Percentiles rank a stretch among this genome's conserved stretches.
phyloP scores from a whole-genome alignment of 306 rosid species.

The Echinosophora koreensis region DNA sequence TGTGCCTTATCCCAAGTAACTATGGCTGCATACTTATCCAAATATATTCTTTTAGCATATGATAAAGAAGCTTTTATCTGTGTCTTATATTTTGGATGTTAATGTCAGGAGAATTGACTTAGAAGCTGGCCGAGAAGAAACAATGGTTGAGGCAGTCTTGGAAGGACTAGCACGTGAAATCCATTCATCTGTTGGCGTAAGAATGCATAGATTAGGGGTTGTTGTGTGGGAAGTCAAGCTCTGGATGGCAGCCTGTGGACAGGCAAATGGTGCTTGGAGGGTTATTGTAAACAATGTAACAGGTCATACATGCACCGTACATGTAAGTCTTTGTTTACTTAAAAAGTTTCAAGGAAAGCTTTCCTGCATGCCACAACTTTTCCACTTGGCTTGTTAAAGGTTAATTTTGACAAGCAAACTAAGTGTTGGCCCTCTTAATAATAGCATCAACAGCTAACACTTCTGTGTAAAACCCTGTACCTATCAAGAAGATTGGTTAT shows the following conservation, averaged over 20 bases:
- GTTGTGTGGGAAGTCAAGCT: slow-evolving; percentile 98
- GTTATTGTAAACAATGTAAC: slow-evolving; percentile 92
- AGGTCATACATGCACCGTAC: slow-evolving; percentile 91
- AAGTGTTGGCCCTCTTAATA: neutral
- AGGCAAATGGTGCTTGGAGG: slow-evolving; percentile 93
- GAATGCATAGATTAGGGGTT: slow-evolving; percentile 96
- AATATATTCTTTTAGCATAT: slow-evolving; percentile 34
- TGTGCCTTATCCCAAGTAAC: slow-evolving; percentile 83
- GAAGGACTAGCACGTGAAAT: slow-evolving; percentile 76
- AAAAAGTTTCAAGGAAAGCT: slow-evolving; percentile 35
- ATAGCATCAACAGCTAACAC: slow-evolving; percentile 5
- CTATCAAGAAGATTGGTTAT: slow-evolving; percentile 19
- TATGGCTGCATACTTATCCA: slow-evolving; percentile 35
- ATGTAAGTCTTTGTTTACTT: slow-evolving; percentile 66
- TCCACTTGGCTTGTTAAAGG: slow-evolving; percentile 13
- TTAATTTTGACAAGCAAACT: slow-evolving; percentile 37
- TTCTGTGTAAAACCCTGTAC: slow-evolving; percentile 8
- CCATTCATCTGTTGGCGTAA: slow-evolving; percentile 86
- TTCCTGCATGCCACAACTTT: slow-evolving; percentile 26
- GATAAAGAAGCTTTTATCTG: slow-evolving; percentile 36
- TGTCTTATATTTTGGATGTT: slow-evolving; percentile 53
- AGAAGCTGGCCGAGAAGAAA: slow-evolving; percentile 71
- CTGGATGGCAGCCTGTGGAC: slow-evolving; percentile 80
- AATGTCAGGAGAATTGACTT: slow-evolving; percentile 72
- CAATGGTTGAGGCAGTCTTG: slow-evolving; percentile 68